Base-by-base conservation (phyloP, 2,329 filamentous ascomycete species). In the Raffaelea arxii region DNA sequence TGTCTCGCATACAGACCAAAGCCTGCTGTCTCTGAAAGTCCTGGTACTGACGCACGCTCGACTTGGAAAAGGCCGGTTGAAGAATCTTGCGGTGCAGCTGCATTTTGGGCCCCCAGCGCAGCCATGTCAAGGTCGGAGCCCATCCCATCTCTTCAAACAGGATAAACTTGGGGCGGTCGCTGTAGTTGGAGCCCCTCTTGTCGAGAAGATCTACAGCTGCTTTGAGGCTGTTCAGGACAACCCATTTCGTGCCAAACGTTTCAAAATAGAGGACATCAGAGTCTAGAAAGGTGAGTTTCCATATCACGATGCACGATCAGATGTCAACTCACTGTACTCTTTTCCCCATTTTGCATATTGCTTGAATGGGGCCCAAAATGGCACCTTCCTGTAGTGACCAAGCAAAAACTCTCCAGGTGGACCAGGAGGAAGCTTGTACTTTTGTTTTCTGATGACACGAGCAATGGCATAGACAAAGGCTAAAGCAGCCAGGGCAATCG, bases 71-170 rank as follows among this genome's bases (percentile, higher is more conserved):
- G n/a, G 58, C 60, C 32, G 58, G 62, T 47, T 73, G 70, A 18
- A 72, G 56, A 23, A 70, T 56, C 42, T 61, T 63, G 27, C 70
- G 65, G 49, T 72, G 70, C 47, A 66, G 53, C n/a, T 62, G 60
- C 52, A 69, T 72, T 25, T 55, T 55, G n/a, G 63, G 56, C 0
- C 66, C 67, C 61, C 63, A 68, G 46, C 57, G 60, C 1, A 71
- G 56, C 48, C 72, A 72, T 10, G 68, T 69, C 24, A 72, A 56
- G 1, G 70, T 71, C 36, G 64, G 63, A 19, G 61, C 58, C 69
- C 69, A 74, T 21, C 68, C 68, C 66, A 70, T 69, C 27, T 30
- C 27, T 16, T 25, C 44, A 49, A 30, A 65, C 3, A 67, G 53
- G 2, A 65, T 62, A 50, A 73, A 72, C n/a, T 65, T 62, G 9